Evolutionary conservation across 1,284 basidiomycete genomes (phyloP), one percentile per base, ranked within the genome.

Genomic region (Ceratobasidium sp.): DNA sequence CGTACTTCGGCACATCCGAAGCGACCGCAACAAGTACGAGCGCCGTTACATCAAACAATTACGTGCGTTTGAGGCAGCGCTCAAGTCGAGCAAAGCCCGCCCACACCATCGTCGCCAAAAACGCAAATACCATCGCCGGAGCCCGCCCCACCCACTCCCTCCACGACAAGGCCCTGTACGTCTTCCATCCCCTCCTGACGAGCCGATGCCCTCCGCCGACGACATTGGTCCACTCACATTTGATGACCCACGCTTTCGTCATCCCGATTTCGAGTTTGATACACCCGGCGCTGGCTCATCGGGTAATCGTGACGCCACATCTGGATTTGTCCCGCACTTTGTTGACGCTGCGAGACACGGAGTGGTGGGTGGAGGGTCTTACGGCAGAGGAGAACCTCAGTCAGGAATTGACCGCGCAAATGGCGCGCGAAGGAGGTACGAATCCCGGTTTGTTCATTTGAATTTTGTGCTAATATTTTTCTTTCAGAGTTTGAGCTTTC

Each of bases 271-370:
- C 30, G 18, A 16, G 7, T 55, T 23, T 30, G 33, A 55, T 50
- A 55, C 50, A n/a, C 52, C 67, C 16, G 67, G 67, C 8, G 52
- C 67, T 41, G 52, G 67, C 66, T 54, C 20, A 20, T 33, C 50
- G 20, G 8, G 33, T 35, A 35, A 69, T 55, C 52, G 18, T 35
- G 6, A 5, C 16, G n/a, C 5, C 12, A 55, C 33, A 16, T 52
- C 67, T 12, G 23, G 33, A 18, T 55, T 55, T 41, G 33, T 27
- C 30, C 67, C 67, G 16, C 16, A 52, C 33, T 30, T 30, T 5
- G 46, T 48, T 8, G 27, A 68, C 30, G 27, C 27, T 38, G n/a
- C n/a, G 20, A 27, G 62, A 57, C 12, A 57, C 10, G 23, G n/a
- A 57, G 2, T 14, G 10, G 12, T 44, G 38, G 64, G 16, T 46